Conservation (phyloP, 2,329 filamentous ascomycete species). For the Dactylellina leptospora region DNA sequence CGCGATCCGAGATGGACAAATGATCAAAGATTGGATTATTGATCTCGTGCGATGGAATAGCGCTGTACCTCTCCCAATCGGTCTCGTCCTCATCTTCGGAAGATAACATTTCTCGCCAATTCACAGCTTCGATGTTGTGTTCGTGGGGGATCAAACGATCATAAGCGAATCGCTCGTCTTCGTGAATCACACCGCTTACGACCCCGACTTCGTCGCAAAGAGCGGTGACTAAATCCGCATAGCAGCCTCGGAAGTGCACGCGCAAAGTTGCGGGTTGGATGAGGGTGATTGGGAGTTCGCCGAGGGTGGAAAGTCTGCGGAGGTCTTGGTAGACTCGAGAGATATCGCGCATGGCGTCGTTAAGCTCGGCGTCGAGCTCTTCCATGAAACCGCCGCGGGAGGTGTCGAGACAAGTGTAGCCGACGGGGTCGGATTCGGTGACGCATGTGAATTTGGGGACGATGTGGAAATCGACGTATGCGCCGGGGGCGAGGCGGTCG, state of each 20-base stretch:
- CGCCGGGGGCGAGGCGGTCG: slow-evolving; percentile 68
- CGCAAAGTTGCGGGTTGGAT: slow-evolving; percentile 72
- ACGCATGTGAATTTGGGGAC: slow-evolving; percentile 90
- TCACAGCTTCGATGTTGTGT: slow-evolving; percentile 17
- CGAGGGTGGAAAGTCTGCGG: slow-evolving; percentile 76
- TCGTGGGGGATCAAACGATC: slow-evolving; percentile 34
- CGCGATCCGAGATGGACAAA: slow-evolving; percentile 33
- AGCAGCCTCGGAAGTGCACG: slow-evolving; percentile 90
- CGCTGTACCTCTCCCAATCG: slow-evolving; percentile 47
- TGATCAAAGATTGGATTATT: slow-evolving; percentile 43
- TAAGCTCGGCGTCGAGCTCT: slow-evolving; percentile 85
- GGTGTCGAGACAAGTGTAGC: slow-evolving; percentile 74
- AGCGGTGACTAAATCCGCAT: slow-evolving; percentile 79
- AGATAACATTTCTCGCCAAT: slow-evolving; percentile 52
- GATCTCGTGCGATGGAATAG: slow-evolving; percentile 47
- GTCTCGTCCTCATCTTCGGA: slow-evolving; percentile 31
- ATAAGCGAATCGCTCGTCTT: slow-evolving; percentile 68
- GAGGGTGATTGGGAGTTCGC: slow-evolving; percentile 82
- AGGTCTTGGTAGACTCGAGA: slow-evolving; percentile 82
- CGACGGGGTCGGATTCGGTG: slow-evolving; percentile 70
- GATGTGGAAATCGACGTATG: slow-evolving; percentile 86
- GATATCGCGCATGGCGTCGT: slow-evolving; percentile 83
- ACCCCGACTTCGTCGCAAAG: slow-evolving; percentile 90
- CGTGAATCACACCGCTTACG: slow-evolving; percentile 76
- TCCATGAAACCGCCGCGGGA: slow-evolving; percentile 77